Evolutionary conservation across 805 yeast species (phyloP).

Genomic region (Hagleromyces aurorensis): DNA sequence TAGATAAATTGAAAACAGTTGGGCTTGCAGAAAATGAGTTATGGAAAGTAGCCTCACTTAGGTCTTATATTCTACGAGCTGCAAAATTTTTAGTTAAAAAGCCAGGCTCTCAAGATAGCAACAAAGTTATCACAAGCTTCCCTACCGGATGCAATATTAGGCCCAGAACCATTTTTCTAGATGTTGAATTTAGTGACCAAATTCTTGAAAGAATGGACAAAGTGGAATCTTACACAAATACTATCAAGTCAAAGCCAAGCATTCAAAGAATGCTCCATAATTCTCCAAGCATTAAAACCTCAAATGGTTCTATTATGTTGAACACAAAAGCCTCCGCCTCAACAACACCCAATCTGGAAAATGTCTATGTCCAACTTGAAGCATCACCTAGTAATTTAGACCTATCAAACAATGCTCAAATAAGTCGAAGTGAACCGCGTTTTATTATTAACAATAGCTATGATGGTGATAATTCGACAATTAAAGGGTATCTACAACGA

Average conservation of each 20-base stretch:
- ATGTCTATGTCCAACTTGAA: slow-evolving; percentile 40
- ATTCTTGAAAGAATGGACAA: too few relatives aligned
- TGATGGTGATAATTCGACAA: slow-evolving; percentile 57
- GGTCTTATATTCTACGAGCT: slow-evolving; percentile 58
- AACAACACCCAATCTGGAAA: slow-evolving; percentile 33
- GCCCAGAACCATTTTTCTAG: slow-evolving; percentile 48
- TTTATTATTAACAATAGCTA: slow-evolving; percentile 47
- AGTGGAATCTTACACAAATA: slow-evolving; percentile 4
- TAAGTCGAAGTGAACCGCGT: slow-evolving; percentile 10
- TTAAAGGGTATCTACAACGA: slow-evolving; percentile 46
- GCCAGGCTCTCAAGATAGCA: background rate
- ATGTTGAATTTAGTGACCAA: slow-evolving; percentile 26
- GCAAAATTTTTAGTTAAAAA: slow-evolving; percentile 39
- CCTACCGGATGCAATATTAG: slow-evolving; percentile 28
- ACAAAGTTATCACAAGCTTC: slow-evolving; percentile 1
- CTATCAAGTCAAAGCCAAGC: slow-evolving; percentile 3
- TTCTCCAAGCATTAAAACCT: slow-evolving; percentile 14
- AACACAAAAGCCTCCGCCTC: slow-evolving; percentile 36
- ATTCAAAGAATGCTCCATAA: background rate
- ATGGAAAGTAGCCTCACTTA: slow-evolving; percentile 73
- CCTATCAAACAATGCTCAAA: slow-evolving; percentile 19
- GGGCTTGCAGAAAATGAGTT: slow-evolving; percentile 66
- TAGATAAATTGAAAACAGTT: slow-evolving; percentile 59
- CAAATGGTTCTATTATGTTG: slow-evolving; percentile 32
- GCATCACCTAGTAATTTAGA: slow-evolving; percentile 7